Conservation (phyloP, 2,329 filamentous ascomycete genomes). For the Aspergillus terreus region DNA sequence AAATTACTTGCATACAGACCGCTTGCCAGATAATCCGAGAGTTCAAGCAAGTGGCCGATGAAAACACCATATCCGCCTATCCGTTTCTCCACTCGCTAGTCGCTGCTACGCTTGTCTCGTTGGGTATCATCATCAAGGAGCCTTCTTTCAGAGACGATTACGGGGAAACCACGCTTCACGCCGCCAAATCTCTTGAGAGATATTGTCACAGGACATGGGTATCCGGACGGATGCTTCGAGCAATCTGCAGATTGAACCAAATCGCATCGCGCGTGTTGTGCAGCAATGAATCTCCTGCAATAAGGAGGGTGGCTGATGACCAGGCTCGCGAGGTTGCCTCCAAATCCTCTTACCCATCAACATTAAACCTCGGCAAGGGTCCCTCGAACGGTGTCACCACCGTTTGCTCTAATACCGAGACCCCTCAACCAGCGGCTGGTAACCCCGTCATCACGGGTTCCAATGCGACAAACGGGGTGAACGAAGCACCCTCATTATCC, state of each 20-base stretch:
- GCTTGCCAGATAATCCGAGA: slow-evolving; percentile 15
- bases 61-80: slow-evolving; percentile 18
- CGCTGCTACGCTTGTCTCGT: slow-evolving; percentile 16
- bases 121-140: slow-evolving; percentile 18
- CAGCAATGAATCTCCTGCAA: no score
- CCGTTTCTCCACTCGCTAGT: slow-evolving; percentile 21
- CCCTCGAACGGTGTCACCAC: no score
- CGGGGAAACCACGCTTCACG: slow-evolving; percentile 11
- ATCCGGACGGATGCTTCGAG: slow-evolving; percentile 16
- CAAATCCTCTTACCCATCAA: no score
- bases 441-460: neutral
- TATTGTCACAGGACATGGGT: slow-evolving; percentile 22
- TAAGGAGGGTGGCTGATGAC: no score
- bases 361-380: no score
- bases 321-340: no score
- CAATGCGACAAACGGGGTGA: no score
- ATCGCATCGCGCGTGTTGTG: slow-evolving; percentile 4
- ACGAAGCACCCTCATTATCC: no score
- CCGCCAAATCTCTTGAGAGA: slow-evolving; percentile 11
- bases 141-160: slow-evolving; percentile 12
- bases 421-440: no score
- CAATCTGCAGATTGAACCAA: slow-evolving; percentile 15
- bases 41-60: slow-evolving; percentile 15
- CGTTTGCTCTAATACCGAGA: no score
- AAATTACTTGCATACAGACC: slow-evolving; percentile 19